Evolutionary conservation across 805 yeast species (phyloP).

Genomic region (Helenozyma baotianmanensis): DNA sequence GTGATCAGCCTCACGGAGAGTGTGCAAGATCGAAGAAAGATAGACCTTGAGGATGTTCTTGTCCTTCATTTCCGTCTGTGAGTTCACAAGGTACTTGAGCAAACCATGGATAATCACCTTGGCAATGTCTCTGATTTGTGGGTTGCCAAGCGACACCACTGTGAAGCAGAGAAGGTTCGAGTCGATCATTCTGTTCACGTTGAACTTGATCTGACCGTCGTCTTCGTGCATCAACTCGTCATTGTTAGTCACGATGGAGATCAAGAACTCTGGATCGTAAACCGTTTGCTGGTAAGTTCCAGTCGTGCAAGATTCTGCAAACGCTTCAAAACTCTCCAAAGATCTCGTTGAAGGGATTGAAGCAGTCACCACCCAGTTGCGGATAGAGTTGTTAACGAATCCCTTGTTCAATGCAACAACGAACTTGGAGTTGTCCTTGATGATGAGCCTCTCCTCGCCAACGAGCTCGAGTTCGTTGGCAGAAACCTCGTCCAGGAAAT

Average conservation of each 20-base stretch:
- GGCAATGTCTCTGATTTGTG: slow-evolving; percentile 30
- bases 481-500: slow-evolving; percentile 41
- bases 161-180: slow-evolving; percentile 50
- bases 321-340: slow-evolving; percentile 5
- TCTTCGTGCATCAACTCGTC: slow-evolving; percentile 50
- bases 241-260: slow-evolving; percentile 58
- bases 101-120: slow-evolving; percentile 42
- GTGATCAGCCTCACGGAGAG: slow-evolving; percentile 20
- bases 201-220: slow-evolving; percentile 30
- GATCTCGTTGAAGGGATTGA: not conserved
- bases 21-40: slow-evolving; percentile 42
- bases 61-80: slow-evolving; percentile 45
- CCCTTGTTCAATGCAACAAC: slow-evolving; percentile 48
- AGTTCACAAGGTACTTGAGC: slow-evolving; percentile 34
- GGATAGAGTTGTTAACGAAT: slow-evolving; percentile 46
- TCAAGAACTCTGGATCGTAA: slow-evolving; percentile 71
- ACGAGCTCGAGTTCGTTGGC: slow-evolving; percentile 43
- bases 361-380: no score
- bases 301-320: slow-evolving; percentile 2
- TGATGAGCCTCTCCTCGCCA: slow-evolving; percentile 45
- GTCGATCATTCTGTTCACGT: slow-evolving; percentile 54
- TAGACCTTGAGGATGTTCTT: slow-evolving; percentile 50
- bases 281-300: slow-evolving; percentile 21
- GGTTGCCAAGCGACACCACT: slow-evolving; percentile 42
- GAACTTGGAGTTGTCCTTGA: slow-evolving; percentile 41